phyloP scores from a whole-genome alignment of 2,329 filamentous ascomycete genomes.

The Colletotrichum sp. region DNA sequence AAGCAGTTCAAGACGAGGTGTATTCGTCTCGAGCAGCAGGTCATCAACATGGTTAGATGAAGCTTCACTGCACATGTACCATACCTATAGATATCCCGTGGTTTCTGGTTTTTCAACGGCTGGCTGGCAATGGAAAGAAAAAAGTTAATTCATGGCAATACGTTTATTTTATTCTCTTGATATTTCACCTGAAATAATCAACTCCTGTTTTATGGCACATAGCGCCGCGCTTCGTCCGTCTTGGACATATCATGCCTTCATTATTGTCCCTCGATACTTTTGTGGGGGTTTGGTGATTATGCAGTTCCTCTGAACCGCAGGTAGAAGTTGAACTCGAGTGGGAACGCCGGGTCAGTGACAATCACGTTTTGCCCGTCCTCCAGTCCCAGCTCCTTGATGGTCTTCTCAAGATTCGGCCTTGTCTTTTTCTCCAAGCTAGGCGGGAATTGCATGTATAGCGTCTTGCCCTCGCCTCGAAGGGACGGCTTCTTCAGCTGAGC shows the following conservation, averaged over 20 bases:
- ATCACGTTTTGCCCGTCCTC: conserved; percentile 84
- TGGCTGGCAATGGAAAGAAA: conserved; percentile 17
- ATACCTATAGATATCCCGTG: conserved; percentile 22
- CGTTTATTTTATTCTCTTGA: not conserved
- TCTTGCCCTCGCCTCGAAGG: conserved; percentile 78
- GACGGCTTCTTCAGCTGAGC: conserved; percentile 94
- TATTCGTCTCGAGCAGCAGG: conserved; percentile 71
- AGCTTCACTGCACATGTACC: conserved; percentile 19
- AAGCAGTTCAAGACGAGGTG: conserved; percentile 88
- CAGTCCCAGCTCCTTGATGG: conserved; percentile 74
- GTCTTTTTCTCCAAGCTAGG: conserved; percentile 84
- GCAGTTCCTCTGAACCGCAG: conserved; percentile 48
- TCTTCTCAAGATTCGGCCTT: conserved; percentile 79
- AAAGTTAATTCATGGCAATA: conserved; percentile 9
- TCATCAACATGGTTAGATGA: conserved; percentile 67
- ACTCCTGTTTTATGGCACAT: not conserved
- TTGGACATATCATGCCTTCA: not conserved
- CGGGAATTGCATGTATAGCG: conserved; percentile 88
- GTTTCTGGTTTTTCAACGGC: conserved; percentile 13
- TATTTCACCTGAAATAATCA: not conserved
- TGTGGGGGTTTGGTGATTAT: not conserved
- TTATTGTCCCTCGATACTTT: conserved; percentile 2
- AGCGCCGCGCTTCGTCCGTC: not conserved
- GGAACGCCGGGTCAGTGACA: conserved; percentile 91
- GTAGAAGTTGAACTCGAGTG: conserved; percentile 68